Percentiles rank a stretch among this genome's conserved stretches.
Conservation (phyloP, 352 stramenopile species). For the Bremia lactucae region DNA sequence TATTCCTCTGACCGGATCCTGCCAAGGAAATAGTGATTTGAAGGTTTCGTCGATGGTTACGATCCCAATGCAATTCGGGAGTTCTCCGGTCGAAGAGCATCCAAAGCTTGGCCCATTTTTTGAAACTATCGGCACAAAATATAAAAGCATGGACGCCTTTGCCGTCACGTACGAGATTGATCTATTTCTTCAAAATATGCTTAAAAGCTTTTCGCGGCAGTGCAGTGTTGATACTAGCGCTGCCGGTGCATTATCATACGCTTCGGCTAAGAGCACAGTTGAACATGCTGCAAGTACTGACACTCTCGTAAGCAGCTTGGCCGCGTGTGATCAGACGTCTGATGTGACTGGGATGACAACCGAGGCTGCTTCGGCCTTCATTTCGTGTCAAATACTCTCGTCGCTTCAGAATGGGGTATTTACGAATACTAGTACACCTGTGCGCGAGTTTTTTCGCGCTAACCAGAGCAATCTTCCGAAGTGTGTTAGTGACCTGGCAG, state of each 20-base stretch:
- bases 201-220: conserved; percentile 41
- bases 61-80: conserved; percentile 28
- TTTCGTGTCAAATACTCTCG: conserved; percentile 55
- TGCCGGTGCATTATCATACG: conserved; percentile 27
- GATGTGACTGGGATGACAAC: conserved; percentile 26
- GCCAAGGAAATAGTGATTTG: conserved; percentile 9
- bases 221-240: conserved; percentile 26
- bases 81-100: conserved; percentile 22
- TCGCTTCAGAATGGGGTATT: conserved; percentile 64
- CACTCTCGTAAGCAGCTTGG: conserved; percentile 41
- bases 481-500: conserved; percentile 40
- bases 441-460: conserved; percentile 40
- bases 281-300: conserved; percentile 34
- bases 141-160: conserved; percentile 27
- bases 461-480: conserved; percentile 35
- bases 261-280: conserved; percentile 27
- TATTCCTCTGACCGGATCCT: conserved; percentile 22
- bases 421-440: conserved; percentile 58
- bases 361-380: conserved; percentile 38
- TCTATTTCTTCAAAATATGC: conserved; percentile 41
- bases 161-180: conserved; percentile 49
- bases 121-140: conserved; percentile 20
- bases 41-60: conserved; percentile 22
- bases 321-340: conserved; percentile 33
- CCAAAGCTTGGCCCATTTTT: conserved; percentile 23